Evolutionary conservation across 768 basidiomycete genomes (phyloP).

Genomic region (Thelephora aurantiotincta): DNA sequence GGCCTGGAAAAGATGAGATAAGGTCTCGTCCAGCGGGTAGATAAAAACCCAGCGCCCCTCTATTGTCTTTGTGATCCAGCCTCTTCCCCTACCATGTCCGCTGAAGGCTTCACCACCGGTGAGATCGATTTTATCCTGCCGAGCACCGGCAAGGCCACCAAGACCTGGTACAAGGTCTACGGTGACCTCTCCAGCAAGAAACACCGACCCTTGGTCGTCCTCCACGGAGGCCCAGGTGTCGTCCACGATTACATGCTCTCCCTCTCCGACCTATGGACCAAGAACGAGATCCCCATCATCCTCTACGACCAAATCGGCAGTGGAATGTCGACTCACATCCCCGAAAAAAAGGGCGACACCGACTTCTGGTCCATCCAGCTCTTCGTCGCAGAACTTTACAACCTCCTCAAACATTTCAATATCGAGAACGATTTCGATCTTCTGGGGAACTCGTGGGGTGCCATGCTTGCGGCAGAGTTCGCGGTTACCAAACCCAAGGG

Average conservation of each 20-base stretch:
- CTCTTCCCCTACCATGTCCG: constrained; percentile 1
- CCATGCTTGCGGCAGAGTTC: constrained; percentile 28
- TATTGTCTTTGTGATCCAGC: no score
- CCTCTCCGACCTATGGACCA: constrained; percentile 23
- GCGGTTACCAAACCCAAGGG: constrained; percentile 17
- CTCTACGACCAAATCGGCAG: constrained; percentile 41
- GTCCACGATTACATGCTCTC: constrained; percentile 27
- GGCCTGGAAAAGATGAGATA: no score
- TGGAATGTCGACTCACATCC: constrained; percentile 38
- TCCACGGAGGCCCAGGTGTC: constrained; percentile 43
- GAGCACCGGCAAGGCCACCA: constrained; percentile 8
- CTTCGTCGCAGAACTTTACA: constrained; percentile 34
- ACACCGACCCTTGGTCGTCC: constrained; percentile 28
- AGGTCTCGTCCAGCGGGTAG: no score
- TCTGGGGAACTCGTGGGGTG: constrained; percentile 29
- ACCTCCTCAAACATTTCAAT: constrained; percentile 27
- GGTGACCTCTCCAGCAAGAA: constrained; percentile 24
- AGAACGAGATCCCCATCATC: constrained; percentile 29
- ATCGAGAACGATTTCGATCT: constrained; percentile 28
- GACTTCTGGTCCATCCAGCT: constrained; percentile 36
- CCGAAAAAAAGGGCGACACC: constrained; percentile 26
- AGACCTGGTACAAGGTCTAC: constrained; percentile 39
- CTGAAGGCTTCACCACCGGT: constrained; percentile 13
- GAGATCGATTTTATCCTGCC: constrained; percentile 14
- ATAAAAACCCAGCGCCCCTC: no score